Conservation (phyloP, 75 land plant species). For the Pinus tabuliformis region DNA sequence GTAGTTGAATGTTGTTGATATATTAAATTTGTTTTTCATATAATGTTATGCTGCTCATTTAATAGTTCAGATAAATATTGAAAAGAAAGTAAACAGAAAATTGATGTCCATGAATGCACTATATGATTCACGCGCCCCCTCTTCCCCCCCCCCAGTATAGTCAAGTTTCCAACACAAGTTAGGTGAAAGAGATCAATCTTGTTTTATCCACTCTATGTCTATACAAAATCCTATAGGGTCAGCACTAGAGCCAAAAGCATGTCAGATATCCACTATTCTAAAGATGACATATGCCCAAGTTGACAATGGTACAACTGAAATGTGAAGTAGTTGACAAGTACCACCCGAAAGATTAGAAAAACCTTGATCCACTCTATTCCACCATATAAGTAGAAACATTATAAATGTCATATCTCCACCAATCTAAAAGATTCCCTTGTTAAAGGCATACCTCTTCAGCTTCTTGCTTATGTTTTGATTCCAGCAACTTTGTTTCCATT, state of each 20-base stretch:
- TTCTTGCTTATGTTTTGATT: slow-evolving; percentile 35
- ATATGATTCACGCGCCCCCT: too few species aligned
- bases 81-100: too few species aligned
- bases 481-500: slow-evolving; percentile 65
- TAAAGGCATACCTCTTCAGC: slow-evolving; percentile 51
- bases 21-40: too few species aligned
- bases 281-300: background rate
- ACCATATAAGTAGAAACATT: background rate
- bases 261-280: background rate
- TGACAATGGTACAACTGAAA: background rate
- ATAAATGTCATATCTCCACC: slow-evolving; percentile 6
- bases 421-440: background rate
- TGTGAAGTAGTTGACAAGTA: background rate
- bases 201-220: background rate
- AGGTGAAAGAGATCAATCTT: background rate
- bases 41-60: too few species aligned
- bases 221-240: background rate
- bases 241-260: background rate
- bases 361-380: background rate
- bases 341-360: background rate
- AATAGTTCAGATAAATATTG: too few species aligned
- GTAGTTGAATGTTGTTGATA: too few species aligned
- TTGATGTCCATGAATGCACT: too few species aligned
- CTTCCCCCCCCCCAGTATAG: too few species aligned
- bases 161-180: background rate